Base-by-base conservation (phyloP, 208 protist genomes). In the Leishmania turanica region DNA sequence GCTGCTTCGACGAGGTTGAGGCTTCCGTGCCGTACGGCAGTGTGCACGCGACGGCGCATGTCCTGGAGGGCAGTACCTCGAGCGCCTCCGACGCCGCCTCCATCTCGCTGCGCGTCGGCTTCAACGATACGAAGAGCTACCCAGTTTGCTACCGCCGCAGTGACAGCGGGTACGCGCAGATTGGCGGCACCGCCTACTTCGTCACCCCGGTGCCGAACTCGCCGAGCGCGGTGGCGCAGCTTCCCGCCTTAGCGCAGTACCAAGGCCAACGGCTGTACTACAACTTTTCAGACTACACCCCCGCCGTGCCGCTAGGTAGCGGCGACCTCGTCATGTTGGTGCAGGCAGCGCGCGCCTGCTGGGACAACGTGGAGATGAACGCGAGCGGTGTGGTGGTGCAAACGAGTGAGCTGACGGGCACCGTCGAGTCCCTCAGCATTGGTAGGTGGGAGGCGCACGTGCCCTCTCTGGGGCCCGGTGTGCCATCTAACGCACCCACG, bases 201-300 rank as follows among this genome's bases (percentile, higher is more conserved):
- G 78, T 96, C 34, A 83, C 75, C 1, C 88, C 89, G 11, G 78
- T 87, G 27, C 37, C 65, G 27, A 95, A 90, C 80, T 89, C 89
- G 3, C 95, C 95, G 11, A 73, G 62, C 60, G 72, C 65, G 24
- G 77, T 89, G 45, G 77, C 37, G 37, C 54, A 89, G 21, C 79
- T 77, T 64, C 93, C 94, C 6, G 51, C 47, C 27, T 87, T 88
- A 4, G 71, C 73, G 31, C 82, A 86, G 78, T 94, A 88, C 81
- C 95, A 97, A 72, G 95, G 95, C 24, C 93, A 98, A 84, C 92
- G 95, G 1, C 80, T 98, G 69, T 42, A 62, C 56, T 89, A 91
- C 87, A 92, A 73, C 65, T 87, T 96, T 75, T 88, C 75, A 47
- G 77, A 42, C 70, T 93, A 91, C 83, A 86, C 80, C 56, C 64